These are phyloP conservation scores for Plasmodium adleri DNA, from an alignment of 169 alveolate genomes.

Conservation along the genomic window DNA sequence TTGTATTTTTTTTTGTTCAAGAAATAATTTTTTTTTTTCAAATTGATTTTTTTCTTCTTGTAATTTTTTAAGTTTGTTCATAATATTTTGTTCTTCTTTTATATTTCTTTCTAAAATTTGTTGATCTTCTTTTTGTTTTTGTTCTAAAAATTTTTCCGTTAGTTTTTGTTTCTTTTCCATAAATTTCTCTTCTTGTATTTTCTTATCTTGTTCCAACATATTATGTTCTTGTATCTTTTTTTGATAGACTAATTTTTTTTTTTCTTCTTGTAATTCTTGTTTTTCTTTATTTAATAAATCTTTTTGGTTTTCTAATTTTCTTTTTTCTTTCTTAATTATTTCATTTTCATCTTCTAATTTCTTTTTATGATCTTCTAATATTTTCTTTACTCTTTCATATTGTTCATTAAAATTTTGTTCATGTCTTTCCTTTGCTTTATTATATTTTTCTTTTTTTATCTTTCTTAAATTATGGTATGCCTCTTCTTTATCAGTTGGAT, in stretches of 20 bases:
- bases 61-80: not conserved
- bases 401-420: not conserved
- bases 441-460: not conserved
- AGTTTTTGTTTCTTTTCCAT: constrained; percentile 3
- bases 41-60: not conserved
- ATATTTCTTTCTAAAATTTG: not conserved
- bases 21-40: constrained; percentile 6
- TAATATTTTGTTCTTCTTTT: not conserved
- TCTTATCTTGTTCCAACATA: not conserved
- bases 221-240: constrained; percentile 1
- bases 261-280: constrained; percentile 9
- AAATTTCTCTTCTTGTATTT: constrained; percentile 3
- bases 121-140: not conserved
- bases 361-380: not conserved
- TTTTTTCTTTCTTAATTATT: constrained; percentile 2
- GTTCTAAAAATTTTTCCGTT: not conserved
- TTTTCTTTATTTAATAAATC: not conserved
- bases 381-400: not conserved
- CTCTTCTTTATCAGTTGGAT: not conserved
- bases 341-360: not conserved
- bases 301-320: not conserved
- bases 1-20: constrained; percentile 5
- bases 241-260: constrained; percentile 1
- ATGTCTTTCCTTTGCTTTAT: not conserved
- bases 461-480: not conserved